A percentile compares a stretch with the other conserved stretches of the same genome.
Conservation (phyloP, 2,329 filamentous ascomycete species). For the Calonectria henricotiae region DNA sequence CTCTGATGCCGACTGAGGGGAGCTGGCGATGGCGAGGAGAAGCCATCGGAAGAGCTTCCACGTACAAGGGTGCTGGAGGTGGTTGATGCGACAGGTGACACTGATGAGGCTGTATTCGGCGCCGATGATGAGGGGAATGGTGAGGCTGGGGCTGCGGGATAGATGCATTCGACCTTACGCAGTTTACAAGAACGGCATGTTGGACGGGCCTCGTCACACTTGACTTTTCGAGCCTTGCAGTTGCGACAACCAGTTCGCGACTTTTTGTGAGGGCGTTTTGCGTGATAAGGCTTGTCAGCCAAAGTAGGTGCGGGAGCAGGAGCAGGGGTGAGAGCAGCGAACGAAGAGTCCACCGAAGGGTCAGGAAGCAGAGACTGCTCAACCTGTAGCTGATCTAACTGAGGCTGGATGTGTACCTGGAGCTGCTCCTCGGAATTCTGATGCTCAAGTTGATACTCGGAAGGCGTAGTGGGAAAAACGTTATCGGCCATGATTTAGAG, state of each 20-base stretch:
- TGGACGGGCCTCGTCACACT: conserved; percentile 69
- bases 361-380: background rate
- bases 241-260: conserved; percentile 69
- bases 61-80: conserved; percentile 7
- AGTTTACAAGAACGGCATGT: conserved; percentile 67
- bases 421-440: conserved; percentile 12
- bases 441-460: conserved; percentile 3
- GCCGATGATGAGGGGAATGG: conserved; percentile 18
- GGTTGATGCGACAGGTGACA: conserved; percentile 21
- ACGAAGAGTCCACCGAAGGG: background rate
- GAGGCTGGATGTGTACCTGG: conserved; percentile 13
- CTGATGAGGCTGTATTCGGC: conserved; percentile 1
- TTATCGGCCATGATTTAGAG: conserved; percentile 17
- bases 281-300: conserved; percentile 52
- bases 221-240: conserved; percentile 72
- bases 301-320: background rate
- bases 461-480: conserved; percentile 4
- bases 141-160: conserved; percentile 54
- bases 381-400: background rate
- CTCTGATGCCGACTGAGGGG: conserved; percentile 3
- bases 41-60: conserved; percentile 11
- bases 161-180: conserved; percentile 67
- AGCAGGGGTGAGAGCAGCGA: background rate
- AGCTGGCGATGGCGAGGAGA: conserved; percentile 15
- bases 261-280: conserved; percentile 72